These are phyloP conservation scores for Trichomonas vaginalis DNA, from an alignment of 208 protist genomes.

Conservation along the genomic window DNA sequence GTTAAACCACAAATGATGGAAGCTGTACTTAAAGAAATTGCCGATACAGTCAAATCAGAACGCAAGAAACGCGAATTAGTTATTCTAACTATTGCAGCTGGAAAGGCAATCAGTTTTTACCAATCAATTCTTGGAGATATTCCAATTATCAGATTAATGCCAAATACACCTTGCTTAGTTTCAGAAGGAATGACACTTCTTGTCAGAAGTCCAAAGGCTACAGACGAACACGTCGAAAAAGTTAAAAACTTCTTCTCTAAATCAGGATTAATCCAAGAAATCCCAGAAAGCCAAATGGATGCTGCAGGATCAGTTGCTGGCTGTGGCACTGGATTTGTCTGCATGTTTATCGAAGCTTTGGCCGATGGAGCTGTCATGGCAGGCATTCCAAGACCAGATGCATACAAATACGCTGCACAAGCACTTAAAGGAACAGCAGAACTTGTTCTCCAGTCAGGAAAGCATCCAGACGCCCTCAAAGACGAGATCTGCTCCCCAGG, in stretches of 20 bases:
- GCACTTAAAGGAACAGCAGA: slow-evolving; percentile 27
- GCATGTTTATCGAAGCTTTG: slow-evolving; percentile 77
- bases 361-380: slow-evolving; percentile 70
- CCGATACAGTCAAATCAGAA: slow-evolving; percentile 23
- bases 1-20: slow-evolving; percentile 68
- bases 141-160: slow-evolving; percentile 74
- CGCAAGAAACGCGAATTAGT: slow-evolving; percentile 59
- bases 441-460: slow-evolving; percentile 31
- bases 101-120: slow-evolving; percentile 48
- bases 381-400: slow-evolving; percentile 58
- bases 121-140: slow-evolving; percentile 28
- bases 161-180: slow-evolving; percentile 66
- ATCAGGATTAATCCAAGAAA: neutral
- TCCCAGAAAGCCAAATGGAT: slow-evolving; percentile 53
- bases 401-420: slow-evolving; percentile 56
- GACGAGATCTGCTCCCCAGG: slow-evolving; percentile 55
- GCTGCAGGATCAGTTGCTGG: slow-evolving; percentile 73
- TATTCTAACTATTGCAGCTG: slow-evolving; percentile 66
- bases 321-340: slow-evolving; percentile 75
- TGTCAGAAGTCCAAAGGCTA: slow-evolving; percentile 44
- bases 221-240: slow-evolving; percentile 27
- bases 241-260: slow-evolving; percentile 23
- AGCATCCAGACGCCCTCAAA: slow-evolving; percentile 34
- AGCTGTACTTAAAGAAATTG: slow-evolving; percentile 48
- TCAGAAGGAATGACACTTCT: slow-evolving; percentile 47